phyloP scores from a whole-genome alignment of 2,329 filamentous ascomycete genomes.

The Verticillium nonalfalfae region DNA sequence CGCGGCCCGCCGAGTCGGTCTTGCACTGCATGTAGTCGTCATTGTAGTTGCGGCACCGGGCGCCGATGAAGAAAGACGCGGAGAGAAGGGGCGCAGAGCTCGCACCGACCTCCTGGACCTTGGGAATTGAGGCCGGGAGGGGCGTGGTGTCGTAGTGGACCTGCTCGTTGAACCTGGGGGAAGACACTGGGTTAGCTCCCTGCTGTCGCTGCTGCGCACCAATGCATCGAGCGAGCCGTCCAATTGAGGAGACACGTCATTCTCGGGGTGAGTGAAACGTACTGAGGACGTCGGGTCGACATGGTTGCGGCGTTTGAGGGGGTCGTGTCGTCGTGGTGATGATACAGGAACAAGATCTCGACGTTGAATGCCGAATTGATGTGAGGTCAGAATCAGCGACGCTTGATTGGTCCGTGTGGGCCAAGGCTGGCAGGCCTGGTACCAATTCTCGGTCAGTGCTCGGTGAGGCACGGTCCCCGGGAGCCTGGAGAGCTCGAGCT shows the following conservation, averaged over 20 bases:
- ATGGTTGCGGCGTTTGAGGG: slow-evolving; percentile 25
- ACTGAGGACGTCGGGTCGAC: slow-evolving; percentile 35
- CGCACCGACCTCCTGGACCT: slow-evolving; percentile 87
- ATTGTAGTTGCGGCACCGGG: slow-evolving; percentile 90
- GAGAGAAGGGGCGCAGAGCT: slow-evolving; percentile 89
- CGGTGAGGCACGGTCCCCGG: slow-evolving; percentile 6
- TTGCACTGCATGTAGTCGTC: slow-evolving; percentile 99
- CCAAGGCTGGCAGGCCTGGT: slow-evolving; percentile 21
- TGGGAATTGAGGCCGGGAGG: slow-evolving; percentile 84
- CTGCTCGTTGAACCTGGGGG: slow-evolving; percentile 81
- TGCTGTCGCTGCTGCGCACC: neutral
- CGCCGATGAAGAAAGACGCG: slow-evolving; percentile 94
- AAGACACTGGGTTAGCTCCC: slow-evolving; percentile 16
- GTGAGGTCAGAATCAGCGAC: slow-evolving; percentile 31
- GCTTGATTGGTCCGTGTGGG: slow-evolving; percentile 27
- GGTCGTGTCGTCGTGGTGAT: slow-evolving; percentile 11
- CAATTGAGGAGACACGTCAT: neutral
- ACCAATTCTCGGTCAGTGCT: slow-evolving; percentile 6
- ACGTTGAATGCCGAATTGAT: slow-evolving; percentile 19
- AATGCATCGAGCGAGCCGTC: neutral
- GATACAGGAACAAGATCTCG: slow-evolving; percentile 8
- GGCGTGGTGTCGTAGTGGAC: slow-evolving; percentile 94
- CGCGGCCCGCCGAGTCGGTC: slow-evolving; percentile 82
- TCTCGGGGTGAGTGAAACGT: slow-evolving; percentile 17
- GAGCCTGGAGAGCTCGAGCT: slow-evolving; percentile 2